Evolutionary conservation across 139 green algal species (phyloP), one percentile per base, ranked within the genome.

Genomic region (Micractinium sp.): DNA sequence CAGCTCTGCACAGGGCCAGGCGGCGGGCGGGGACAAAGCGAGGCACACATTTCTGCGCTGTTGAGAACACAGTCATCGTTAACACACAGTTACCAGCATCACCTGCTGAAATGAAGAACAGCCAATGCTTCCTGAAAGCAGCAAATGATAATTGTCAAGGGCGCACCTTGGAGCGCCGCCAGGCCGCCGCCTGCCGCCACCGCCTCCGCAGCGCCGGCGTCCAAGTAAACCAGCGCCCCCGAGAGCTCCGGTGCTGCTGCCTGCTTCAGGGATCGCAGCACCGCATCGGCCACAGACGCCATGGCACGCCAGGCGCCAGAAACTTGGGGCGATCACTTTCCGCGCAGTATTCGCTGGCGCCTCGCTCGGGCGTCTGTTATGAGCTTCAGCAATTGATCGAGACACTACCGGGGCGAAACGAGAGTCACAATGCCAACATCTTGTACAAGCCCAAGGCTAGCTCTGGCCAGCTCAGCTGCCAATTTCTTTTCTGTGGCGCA

Each of bases 221-320:
- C 83, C 3, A 87, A 13, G 18, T 87, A 87, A 13, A 87, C 20
- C 38, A 87, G 83, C 9, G 38, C n/a, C 16, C 47, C 83, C 20
- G 47, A 56, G 47, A 56, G 47, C 47, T 56, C 47, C 47, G 47
- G 9, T 16, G 47, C 22, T 33, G 67, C 67, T 33, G 67, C 23
- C 23, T 75, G 67, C 23, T 29, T 33, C 47, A 56, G 1, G 27
- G 22, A 31, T 75, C 22, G 67, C 67, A 75, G 22, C 23, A 73
- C 22, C 14, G 63, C 23, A 73, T 29, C 20, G 22, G 12, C 63
- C 14, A n/a, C 63, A 12, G 22, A 73, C 22, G 63, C 63, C 23
- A 25, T 73, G 63, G 47, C 47, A 56, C 47, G 47, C 47, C 47
- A 56, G 47, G 47, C 47, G 47, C 47, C 47, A 9, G 47, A 56